Conservation (phyloP, 345 rosid genomes). For the Syzygium jambos region DNA sequence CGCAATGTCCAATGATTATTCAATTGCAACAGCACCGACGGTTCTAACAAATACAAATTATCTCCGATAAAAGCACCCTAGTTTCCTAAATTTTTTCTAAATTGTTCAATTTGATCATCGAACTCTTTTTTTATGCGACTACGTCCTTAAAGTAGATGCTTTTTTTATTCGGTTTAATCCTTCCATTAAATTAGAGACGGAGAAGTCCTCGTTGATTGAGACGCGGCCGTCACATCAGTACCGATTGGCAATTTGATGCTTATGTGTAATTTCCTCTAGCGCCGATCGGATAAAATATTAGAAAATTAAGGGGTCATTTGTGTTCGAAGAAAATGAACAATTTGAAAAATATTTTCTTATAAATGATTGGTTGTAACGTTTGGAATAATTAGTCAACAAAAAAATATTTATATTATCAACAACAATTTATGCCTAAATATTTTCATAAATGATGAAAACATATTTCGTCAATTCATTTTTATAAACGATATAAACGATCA, state of each 20-base stretch:
- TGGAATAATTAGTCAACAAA: neutral
- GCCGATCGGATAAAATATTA: accelerated
- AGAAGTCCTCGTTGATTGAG: neutral
- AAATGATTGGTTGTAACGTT: accelerated
- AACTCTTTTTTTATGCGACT: neutral
- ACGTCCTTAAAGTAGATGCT: neutral
- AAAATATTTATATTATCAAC: accelerated
- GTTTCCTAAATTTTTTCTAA: neutral
- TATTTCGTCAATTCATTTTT: accelerated
- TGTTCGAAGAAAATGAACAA: neutral
- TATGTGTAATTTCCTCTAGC: neutral
- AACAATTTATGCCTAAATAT: neutral
- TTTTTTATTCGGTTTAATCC: neutral
- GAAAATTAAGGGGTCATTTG: neutral
- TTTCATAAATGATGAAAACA: accelerated
- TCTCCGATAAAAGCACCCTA: neutral
- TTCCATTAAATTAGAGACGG: neutral
- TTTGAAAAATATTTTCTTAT: neutral
- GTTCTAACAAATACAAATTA: neutral
- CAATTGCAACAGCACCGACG: neutral
- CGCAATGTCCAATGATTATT: neutral
- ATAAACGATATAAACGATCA: accelerated
- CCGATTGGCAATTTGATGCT: neutral
- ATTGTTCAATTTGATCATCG: neutral
- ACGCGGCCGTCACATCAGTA: neutral